Percentiles rank a stretch among this genome's conserved stretches.
Evolutionary conservation across 2,329 filamentous ascomycete species (phyloP).

Genomic region (Pseudogymnoascus destructans): DNA sequence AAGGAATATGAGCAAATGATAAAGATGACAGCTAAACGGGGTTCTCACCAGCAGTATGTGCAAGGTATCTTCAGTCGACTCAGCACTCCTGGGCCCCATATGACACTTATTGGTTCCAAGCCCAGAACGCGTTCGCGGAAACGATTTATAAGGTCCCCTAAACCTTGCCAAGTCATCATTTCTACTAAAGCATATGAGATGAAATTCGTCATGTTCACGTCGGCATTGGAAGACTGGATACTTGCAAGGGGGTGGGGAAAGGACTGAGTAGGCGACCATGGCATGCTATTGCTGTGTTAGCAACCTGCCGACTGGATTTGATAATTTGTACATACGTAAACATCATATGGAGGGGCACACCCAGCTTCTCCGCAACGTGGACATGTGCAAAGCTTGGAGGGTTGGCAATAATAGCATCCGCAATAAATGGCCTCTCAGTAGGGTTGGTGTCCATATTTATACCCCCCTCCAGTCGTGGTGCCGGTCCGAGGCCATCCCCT

Average conservation of each 20-base stretch:
- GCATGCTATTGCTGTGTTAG: conserved; percentile 34
- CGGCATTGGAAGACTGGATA: conserved; percentile 59
- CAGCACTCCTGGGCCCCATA: conserved; percentile 64
- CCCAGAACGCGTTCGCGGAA: conserved; percentile 57
- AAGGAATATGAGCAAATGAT: background rate
- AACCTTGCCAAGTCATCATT: conserved; percentile 83
- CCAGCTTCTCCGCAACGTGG: conserved; percentile 58
- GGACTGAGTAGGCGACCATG: conserved; percentile 51
- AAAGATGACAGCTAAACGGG: background rate
- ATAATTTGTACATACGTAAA: conserved; percentile 53
- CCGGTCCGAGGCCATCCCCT: conserved; percentile 49
- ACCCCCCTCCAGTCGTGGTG: conserved; percentile 36
- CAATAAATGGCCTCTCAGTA: conserved; percentile 51
- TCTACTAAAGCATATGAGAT: conserved; percentile 71
- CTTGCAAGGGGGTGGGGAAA: conserved; percentile 69
- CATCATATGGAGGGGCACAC: conserved; percentile 70
- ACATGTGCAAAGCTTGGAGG: conserved; percentile 61
- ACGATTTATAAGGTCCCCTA: conserved; percentile 65
- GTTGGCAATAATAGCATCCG: conserved; percentile 64
- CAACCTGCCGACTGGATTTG: conserved; percentile 19
- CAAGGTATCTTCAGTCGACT: conserved; percentile 63
- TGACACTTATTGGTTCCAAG: conserved; percentile 59
- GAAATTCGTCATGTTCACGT: conserved; percentile 63
- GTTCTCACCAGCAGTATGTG: conserved; percentile 51
- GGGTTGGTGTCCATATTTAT: conserved; percentile 22